These are phyloP conservation scores for Halophytophthora polymorphica DNA, from an alignment of 352 stramenopile species.

Conservation along the genomic window DNA sequence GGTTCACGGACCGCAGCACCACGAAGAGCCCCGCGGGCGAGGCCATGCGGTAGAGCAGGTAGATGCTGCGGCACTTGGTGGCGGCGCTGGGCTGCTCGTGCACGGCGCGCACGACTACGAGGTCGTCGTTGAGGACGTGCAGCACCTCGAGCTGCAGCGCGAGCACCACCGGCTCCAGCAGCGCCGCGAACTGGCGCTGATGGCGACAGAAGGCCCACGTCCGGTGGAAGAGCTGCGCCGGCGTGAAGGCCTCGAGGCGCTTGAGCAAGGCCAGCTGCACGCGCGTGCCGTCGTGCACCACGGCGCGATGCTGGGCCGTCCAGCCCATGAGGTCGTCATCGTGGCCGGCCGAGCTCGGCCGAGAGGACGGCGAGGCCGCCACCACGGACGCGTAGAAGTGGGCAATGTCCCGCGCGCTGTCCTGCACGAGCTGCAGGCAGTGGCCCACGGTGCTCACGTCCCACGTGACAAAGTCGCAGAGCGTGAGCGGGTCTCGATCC, in stretches of 20 bases:
- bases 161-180: slow-evolving; percentile 21
- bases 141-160: slow-evolving; percentile 29
- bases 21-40: slow-evolving; percentile 26
- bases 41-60: slow-evolving; percentile 30
- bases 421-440: slow-evolving; percentile 26
- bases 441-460: slow-evolving; percentile 24
- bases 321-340: slow-evolving; percentile 28
- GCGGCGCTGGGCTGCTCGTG: slow-evolving; percentile 24
- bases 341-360: no score
- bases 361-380: not conserved
- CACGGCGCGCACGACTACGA: slow-evolving; percentile 33
- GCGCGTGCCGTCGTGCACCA: slow-evolving; percentile 16
- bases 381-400: slow-evolving; percentile 17
- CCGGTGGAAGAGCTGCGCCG: slow-evolving; percentile 24
- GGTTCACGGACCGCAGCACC: slow-evolving; percentile 31
- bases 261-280: slow-evolving; percentile 34
- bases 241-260: slow-evolving; percentile 8
- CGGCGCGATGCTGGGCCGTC: slow-evolving; percentile 14
- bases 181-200: slow-evolving; percentile 19
- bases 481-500: slow-evolving; percentile 22
- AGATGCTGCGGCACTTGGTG: slow-evolving; percentile 34
- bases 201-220: slow-evolving; percentile 32
- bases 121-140: slow-evolving; percentile 32
- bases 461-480: slow-evolving; percentile 38
- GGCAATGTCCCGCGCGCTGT: slow-evolving; percentile 22